phyloP scores from a whole-genome alignment of 1,284 basidiomycete species.

The Puccinia novopanici region DNA sequence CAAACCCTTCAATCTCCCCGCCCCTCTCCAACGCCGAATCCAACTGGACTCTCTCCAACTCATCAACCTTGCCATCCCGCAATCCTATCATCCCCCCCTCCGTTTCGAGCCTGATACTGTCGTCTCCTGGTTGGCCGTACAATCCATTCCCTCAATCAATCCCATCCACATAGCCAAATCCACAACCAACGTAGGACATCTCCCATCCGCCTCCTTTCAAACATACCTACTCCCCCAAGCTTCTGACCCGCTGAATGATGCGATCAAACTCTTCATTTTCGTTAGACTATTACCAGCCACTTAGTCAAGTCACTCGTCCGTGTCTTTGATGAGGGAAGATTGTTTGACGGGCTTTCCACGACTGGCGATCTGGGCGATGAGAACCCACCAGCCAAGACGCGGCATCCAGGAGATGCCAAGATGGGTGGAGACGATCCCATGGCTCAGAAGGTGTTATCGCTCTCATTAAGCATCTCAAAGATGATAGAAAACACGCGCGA shows the following conservation, averaged over 20 bases:
- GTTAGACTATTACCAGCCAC: neutral
- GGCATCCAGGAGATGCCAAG: neutral
- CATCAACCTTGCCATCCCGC: neutral
- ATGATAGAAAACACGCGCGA: constrained; percentile 9
- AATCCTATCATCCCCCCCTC: neutral
- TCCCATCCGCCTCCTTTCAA: no score
- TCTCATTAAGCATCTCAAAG: constrained; percentile 13
- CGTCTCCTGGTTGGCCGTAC: constrained; percentile 22
- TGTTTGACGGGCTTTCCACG: constrained; percentile 8
- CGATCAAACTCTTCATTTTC: no score
- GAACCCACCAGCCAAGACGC: no score
- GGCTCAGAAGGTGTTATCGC: constrained; percentile 5
- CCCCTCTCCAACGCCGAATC: neutral
- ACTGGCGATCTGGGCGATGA: no score
- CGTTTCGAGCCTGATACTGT: neutral
- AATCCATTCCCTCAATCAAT: constrained; percentile 18
- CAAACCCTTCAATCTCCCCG: neutral
- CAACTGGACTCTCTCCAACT: constrained; percentile 7
- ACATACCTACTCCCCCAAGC: no score
- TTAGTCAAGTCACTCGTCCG: constrained; percentile 2
- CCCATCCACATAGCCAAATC: neutral
- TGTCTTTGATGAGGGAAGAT: neutral
- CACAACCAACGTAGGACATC: neutral
- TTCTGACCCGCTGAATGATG: no score
- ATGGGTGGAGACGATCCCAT: neutral